Evolutionary conservation across 1,284 basidiomycete genomes (phyloP), one percentile per base, ranked within the genome.

Genomic region (Kwoniella shivajii): DNA sequence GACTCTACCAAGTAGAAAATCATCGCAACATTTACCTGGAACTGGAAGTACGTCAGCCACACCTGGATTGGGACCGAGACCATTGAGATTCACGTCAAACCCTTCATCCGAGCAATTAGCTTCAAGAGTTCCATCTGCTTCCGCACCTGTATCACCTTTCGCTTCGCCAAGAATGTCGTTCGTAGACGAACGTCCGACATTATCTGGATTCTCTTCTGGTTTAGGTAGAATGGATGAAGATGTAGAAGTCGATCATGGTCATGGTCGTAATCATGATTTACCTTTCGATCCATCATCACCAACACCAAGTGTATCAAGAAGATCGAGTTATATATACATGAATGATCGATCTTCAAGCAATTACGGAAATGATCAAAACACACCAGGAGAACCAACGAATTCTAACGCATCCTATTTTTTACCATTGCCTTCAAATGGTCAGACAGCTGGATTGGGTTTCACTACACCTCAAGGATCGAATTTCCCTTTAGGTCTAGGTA

Each of bases 1-100:
- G 6, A 68, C 64, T 0, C 50, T 76, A 20, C 70, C 74, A 7
- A 69, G 64, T n/a, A 51, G 74, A 11, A 68, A 71, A 37, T 75
- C 73, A 2, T 65, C 67, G 0, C 66, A 69, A 38, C 69, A 72
- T 31, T 57, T 76, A 7, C 41, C 37, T 2, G 65, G 63, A 6
- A 37, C 33, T n/a, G 33, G 27, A 43, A 10, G 39, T 22, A 43
- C 45, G 2, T 45, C 59, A 5, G 39, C 46, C 7, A 31, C 45
- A 18, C 54, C 59, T 4, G 29, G 53, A 7, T 22, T 41, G 3
- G 37, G 38, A 13, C 29, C 43, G 3, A 43, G 42, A 20, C 6
- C 33, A 18, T 26, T 36, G 3, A 37, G 54, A 26, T 53, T 49
- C 45, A 43, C 37, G 11, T 54, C 50, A 10, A 54, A 50, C 22